These are phyloP conservation scores for Aspergillus pseudotamarii DNA, from an alignment of 2,329 filamentous ascomycete genomes.

Conservation along the genomic window DNA sequence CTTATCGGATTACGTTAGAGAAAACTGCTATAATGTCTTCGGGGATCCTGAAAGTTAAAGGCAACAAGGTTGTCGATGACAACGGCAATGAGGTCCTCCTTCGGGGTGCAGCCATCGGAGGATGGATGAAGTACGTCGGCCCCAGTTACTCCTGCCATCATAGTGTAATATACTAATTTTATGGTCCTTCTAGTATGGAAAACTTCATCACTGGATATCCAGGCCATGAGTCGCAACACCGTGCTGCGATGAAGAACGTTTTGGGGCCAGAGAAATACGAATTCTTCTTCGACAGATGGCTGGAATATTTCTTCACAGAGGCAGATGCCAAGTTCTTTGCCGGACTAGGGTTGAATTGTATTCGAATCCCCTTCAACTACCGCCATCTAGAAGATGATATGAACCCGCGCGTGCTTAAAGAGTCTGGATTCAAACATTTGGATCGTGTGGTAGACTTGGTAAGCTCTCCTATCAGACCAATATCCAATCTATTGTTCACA, in stretches of 20 bases:
- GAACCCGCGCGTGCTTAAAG: conserved; percentile 50
- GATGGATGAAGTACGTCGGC: conserved; percentile 46
- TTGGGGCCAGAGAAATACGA: conserved; percentile 60
- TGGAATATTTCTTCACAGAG: conserved; percentile 63
- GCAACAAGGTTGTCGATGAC: conserved; percentile 49
- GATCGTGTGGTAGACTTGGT: conserved; percentile 51
- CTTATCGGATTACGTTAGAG: not conserved
- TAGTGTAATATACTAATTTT: conserved; percentile 15
- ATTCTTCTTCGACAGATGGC: conserved; percentile 62
- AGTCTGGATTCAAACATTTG: conserved; percentile 51
- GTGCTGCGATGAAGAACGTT: conserved; percentile 55
- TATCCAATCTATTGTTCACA: not conserved
- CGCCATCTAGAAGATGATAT: conserved; percentile 55
- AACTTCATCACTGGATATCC: conserved; percentile 67
- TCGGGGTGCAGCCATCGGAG: conserved; percentile 50
- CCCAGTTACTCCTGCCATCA: not conserved
- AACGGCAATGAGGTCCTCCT: conserved; percentile 52
- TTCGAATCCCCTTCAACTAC: conserved; percentile 65
- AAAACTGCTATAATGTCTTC: conserved; percentile 28
- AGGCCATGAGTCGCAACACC: conserved; percentile 60
- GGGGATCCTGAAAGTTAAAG: conserved; percentile 46
- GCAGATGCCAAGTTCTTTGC: conserved; percentile 62
- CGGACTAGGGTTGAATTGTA: conserved; percentile 59
- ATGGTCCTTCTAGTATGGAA: conserved; percentile 49
- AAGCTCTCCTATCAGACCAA: conserved; percentile 6